These are phyloP conservation scores for Earliella scabrosa DNA, from an alignment of 1,284 basidiomycete species.

Conservation along the genomic window DNA sequence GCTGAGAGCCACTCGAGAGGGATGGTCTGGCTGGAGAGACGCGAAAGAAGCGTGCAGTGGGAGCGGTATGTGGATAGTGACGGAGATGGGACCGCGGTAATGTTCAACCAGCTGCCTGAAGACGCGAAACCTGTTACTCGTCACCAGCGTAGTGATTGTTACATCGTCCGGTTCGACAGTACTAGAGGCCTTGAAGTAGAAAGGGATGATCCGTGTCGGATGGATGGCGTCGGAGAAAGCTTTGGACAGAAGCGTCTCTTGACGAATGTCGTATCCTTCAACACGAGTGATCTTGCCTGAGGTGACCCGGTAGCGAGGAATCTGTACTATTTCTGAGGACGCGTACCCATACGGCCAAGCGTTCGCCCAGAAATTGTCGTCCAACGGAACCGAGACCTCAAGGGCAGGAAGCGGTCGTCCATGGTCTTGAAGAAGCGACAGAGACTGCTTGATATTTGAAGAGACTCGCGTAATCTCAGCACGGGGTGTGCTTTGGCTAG, in stretches of 20 bases:
- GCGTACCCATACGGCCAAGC: slow-evolving; percentile 18
- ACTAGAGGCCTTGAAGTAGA: slow-evolving; percentile 70
- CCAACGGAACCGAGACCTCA: slow-evolving; percentile 9
- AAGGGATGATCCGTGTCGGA: slow-evolving; percentile 77
- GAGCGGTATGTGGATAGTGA: slow-evolving; percentile 69
- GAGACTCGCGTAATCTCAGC: background rate
- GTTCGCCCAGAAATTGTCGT: slow-evolving; percentile 15
- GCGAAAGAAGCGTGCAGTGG: slow-evolving; percentile 29
- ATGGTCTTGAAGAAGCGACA: slow-evolving; percentile 4
- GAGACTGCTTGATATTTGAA: background rate
- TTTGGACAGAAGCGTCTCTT: slow-evolving; percentile 54
- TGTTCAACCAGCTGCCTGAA: slow-evolving; percentile 70
- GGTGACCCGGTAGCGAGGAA: slow-evolving; percentile 4
- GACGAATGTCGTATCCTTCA: slow-evolving; percentile 14
- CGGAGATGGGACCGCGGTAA: slow-evolving; percentile 84
- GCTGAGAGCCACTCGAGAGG: slow-evolving; percentile 47
- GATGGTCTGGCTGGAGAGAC: slow-evolving; percentile 34
- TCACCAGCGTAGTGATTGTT: slow-evolving; percentile 84
- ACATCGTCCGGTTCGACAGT: slow-evolving; percentile 64
- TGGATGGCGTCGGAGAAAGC: slow-evolving; percentile 69
- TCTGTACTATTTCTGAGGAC: slow-evolving; percentile 8
- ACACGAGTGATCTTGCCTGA: background rate
- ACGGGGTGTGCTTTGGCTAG: background rate
- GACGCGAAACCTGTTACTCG: slow-evolving; percentile 76
- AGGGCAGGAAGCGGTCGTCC: slow-evolving; percentile 2